Evolutionary conservation across 768 basidiomycete genomes (phyloP), one percentile per base, ranked within the genome.

Genomic region (Dioszegia aurantiaca): DNA sequence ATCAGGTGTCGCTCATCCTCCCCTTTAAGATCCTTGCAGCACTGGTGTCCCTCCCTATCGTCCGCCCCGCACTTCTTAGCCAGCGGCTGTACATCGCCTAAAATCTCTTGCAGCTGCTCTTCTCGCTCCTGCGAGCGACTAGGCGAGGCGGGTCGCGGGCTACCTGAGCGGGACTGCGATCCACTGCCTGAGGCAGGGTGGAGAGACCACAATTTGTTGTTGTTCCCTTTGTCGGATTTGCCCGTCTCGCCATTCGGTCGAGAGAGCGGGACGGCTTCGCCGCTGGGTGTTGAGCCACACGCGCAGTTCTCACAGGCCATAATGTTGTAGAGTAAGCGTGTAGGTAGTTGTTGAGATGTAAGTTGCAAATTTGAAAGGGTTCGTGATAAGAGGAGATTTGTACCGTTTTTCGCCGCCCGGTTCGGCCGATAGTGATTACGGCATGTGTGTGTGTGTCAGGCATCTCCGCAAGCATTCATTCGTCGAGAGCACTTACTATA

Each of bases 1-100:
- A 73, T 68, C 47, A 73, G 41, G 53, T 68, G 62, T 26, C 71
- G 48, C 56, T 73, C 71, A 59, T 73, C 71, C 24, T 73, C 71
- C 21, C 67, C 71, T 42, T 70, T 73, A 24, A 73, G 58, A 26
- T 73, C 69, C 55, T 66, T 65, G 49, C 67, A 68, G 36, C 67
- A 68, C 21, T 51, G 48, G 12, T 58, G 55, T 9, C 44, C 58
- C 27, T 47, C 60, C 23, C 63, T 16, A 17, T 56, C 56, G 27
- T 58, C 52, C 41, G 58, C 63, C 12, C 58, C 67, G 43, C 67
- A 68, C 53, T 68, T 68, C 39, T 53, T 44, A 16, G 41, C 62
- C 1, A 68, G 56, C 17, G 67, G 63, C 36, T 62, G 46, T 2
- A 46, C 40, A 40, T 60, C 59, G 16, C 51, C 59, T 11, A 68